Evolutionary conservation across 345 rosid species (phyloP).

Genomic region (Citrus australasica): DNA sequence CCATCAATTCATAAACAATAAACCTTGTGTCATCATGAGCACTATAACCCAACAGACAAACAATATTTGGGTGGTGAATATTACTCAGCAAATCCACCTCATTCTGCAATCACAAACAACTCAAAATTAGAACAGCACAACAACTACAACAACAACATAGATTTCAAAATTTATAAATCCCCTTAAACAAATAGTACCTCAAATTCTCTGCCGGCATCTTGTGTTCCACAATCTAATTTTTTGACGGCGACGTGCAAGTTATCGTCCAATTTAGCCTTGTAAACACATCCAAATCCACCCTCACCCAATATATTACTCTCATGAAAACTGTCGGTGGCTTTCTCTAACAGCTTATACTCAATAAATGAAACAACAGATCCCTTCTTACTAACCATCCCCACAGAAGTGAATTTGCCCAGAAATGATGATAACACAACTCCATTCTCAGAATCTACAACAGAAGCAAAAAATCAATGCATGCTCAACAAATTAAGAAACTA

Average conservation of each 20-base stretch:
- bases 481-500: not conserved
- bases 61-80: slow-evolving; percentile 74
- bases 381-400: slow-evolving; percentile 45
- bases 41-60: slow-evolving; percentile 75
- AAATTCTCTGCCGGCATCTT: slow-evolving; percentile 68
- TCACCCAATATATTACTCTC: slow-evolving; percentile 71
- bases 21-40: slow-evolving; percentile 49
- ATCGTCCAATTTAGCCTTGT: slow-evolving; percentile 62
- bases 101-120: slow-evolving; percentile 47
- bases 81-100: slow-evolving; percentile 79
- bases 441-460: slow-evolving; percentile 39
- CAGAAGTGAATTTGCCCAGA: slow-evolving; percentile 49
- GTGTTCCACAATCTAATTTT: slow-evolving; percentile 64
- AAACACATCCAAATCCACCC: slow-evolving; percentile 94
- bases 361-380: slow-evolving; percentile 46
- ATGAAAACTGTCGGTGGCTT: slow-evolving; percentile 62
- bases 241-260: slow-evolving; percentile 67
- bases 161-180: not conserved
- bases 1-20: slow-evolving; percentile 88
- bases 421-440: slow-evolving; percentile 47
- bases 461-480: not conserved
- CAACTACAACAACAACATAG: not conserved
- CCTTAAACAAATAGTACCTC: slow-evolving; percentile 42
- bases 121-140: slow-evolving; percentile 1
- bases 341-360: slow-evolving; percentile 65